Base-by-base conservation (phyloP, 2,329 filamentous ascomycete species). In the Cryoendolithus antarcticus region DNA sequence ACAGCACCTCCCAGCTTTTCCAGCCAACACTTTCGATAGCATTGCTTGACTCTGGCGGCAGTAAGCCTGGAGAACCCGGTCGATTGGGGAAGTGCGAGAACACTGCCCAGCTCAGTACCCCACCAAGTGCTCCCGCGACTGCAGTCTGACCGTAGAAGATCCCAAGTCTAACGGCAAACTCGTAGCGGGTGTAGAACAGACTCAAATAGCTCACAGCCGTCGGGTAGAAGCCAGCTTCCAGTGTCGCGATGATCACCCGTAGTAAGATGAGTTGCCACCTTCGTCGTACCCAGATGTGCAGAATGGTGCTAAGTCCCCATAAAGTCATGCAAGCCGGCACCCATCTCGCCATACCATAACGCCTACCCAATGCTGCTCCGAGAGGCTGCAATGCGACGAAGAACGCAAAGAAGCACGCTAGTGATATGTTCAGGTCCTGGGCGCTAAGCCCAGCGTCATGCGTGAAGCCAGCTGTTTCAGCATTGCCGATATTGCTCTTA, bases 201-300 rank as follows among this genome's bases (percentile, higher is more conserved):
- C 70, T 71, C 21, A 77, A 62, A 46, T 76, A 77, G n/a, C 66
- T 65, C 10, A 75, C 70, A 2, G 70, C 69, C 1, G 71, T 71
- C 3, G 73, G 71, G 46, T 76, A 77, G 49, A 77, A 75, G 3
- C 72, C 73, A 35, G 71, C 69, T 60, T 72, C 68, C 13, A 71
- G 52, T 21, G 56, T 59, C 0, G 67, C 69, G 32, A 72, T 68
- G 2, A 64, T 41, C 11, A 65, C 61, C 28, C 69, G 51, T 43
- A 71, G 44, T 13, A 57, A 46, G 29, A 66, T 66, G 36, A 71
- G 53, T 57, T 70, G 65, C 65, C 66, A 68, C 45, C 60, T 57
- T 33, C 57, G 52, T 34, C 56, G 56, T 15, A 71, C 61, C 57
- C 62, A 67, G 4, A 66, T 61, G 47, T 71, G 67, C 39, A 66